phyloP scores from a whole-genome alignment of 495 filamentous ascomycete genomes.

The Aspergillus mulundensis region DNA sequence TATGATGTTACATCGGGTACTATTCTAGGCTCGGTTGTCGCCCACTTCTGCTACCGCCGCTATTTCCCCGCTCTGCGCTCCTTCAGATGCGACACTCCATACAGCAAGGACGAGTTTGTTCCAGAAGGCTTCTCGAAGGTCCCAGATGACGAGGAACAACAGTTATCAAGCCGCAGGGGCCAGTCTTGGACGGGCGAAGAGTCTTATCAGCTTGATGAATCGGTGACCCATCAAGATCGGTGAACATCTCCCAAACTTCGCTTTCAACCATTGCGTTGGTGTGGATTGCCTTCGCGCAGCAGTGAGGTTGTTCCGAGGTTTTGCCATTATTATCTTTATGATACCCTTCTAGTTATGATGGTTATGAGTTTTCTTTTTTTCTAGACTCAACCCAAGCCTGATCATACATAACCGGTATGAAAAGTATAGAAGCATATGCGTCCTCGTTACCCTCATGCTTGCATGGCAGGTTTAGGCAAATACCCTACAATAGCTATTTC shows the following conservation, averaged over 20 bases:
- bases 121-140: conserved; percentile 40
- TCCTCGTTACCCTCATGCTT: conserved; percentile 56
- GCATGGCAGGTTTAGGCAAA: conserved; percentile 27
- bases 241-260: conserved; percentile 1
- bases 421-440: not conserved
- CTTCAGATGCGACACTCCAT: conserved; percentile 50
- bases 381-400: conserved; percentile 40
- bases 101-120: conserved; percentile 40
- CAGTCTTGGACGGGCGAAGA: conserved; percentile 17
- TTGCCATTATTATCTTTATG: conserved; percentile 2
- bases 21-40: conserved; percentile 66
- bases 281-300: not conserved
- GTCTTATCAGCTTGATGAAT: conserved; percentile 25
- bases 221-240: conserved; percentile 6
- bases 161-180: conserved; percentile 16
- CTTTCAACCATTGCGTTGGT: not conserved
- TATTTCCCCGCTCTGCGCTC: conserved; percentile 56
- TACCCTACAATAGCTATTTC: conserved; percentile 47
- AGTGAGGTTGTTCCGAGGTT: not conserved
- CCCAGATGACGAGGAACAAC: conserved; percentile 49
- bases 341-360: conserved; percentile 11
- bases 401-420: conserved; percentile 21
- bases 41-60: conserved; percentile 78
- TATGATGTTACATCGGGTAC: conserved; percentile 82
- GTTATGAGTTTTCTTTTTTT: not conserved